These are phyloP conservation scores for Raphanus hybrid DNA, from an alignment of 441 rosid genomes.

Conservation along the genomic window DNA sequence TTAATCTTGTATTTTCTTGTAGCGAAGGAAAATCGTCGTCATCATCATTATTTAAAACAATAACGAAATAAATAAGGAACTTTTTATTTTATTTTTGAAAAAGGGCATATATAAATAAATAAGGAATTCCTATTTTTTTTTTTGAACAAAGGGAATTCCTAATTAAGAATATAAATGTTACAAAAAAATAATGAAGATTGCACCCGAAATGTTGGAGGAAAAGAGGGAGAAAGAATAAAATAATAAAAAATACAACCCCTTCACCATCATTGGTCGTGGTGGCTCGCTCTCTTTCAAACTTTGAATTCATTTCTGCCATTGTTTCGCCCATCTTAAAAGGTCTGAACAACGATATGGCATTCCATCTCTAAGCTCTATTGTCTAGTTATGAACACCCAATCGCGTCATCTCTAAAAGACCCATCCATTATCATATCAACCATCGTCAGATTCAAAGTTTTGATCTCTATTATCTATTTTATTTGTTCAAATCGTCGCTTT, in stretches of 20 bases:
- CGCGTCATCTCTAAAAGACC: conserved; percentile 16
- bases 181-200: background rate
- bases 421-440: background rate
- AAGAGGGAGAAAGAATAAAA: background rate
- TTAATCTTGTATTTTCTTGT: too few species aligned
- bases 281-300: background rate
- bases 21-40: too few species aligned
- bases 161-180: too few species aligned
- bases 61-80: too few species aligned
- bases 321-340: background rate
- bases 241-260: background rate
- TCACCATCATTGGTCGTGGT: background rate
- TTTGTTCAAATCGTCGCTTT: conserved; percentile 9
- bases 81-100: too few species aligned
- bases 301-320: background rate
- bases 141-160: too few species aligned
- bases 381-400: conserved; percentile 6
- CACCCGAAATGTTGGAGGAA: background rate
- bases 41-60: too few species aligned
- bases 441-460: background rate
- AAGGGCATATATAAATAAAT: too few species aligned
- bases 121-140: too few species aligned
- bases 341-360: background rate
- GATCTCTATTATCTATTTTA: background rate
- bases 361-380: background rate